A percentile compares a stretch with the other conserved stretches of the same genome.
These are phyloP conservation scores for Kwoniella newhampshirensis DNA, from an alignment of 768 basidiomycete species.

Conservation along the genomic window DNA sequence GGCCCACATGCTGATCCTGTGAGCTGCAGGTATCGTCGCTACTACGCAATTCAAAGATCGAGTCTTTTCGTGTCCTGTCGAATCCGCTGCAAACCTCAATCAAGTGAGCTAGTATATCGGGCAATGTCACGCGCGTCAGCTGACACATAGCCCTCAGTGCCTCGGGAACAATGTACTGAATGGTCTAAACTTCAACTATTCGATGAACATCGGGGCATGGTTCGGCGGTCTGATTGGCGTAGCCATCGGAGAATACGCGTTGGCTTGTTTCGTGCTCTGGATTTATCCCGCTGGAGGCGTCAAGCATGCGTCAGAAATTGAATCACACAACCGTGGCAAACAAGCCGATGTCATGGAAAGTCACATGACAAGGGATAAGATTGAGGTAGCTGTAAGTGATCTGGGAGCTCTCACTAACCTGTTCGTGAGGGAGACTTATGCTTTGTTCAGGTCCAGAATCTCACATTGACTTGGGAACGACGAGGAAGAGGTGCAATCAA, in stretches of 20 bases:
- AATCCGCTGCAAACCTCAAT: constrained; percentile 36
- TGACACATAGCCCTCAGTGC: constrained; percentile 36
- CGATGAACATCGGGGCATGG: constrained; percentile 39
- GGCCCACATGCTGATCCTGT: not conserved
- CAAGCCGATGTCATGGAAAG: constrained; percentile 40
- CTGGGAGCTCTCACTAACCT: constrained; percentile 8
- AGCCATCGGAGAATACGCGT: constrained; percentile 44
- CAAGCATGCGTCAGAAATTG: constrained; percentile 50
- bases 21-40: constrained; percentile 44
- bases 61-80: constrained; percentile 39
- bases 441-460: constrained; percentile 20
- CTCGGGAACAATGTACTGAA: constrained; percentile 55
- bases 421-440: not conserved
- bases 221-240: constrained; percentile 49
- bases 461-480: constrained; percentile 33
- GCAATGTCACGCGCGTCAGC: not conserved
- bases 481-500: constrained; percentile 24
- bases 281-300: constrained; percentile 53
- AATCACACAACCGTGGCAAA: constrained; percentile 40
- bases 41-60: constrained; percentile 56
- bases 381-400: constrained; percentile 50
- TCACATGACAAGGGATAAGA: constrained; percentile 45
- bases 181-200: constrained; percentile 49
- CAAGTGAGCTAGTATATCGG: constrained; percentile 16
- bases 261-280: constrained; percentile 51